Evolutionary conservation across 139 green algal genomes (phyloP), one percentile per base, ranked within the genome.

Genomic region (Zygnema cylindricum): DNA sequence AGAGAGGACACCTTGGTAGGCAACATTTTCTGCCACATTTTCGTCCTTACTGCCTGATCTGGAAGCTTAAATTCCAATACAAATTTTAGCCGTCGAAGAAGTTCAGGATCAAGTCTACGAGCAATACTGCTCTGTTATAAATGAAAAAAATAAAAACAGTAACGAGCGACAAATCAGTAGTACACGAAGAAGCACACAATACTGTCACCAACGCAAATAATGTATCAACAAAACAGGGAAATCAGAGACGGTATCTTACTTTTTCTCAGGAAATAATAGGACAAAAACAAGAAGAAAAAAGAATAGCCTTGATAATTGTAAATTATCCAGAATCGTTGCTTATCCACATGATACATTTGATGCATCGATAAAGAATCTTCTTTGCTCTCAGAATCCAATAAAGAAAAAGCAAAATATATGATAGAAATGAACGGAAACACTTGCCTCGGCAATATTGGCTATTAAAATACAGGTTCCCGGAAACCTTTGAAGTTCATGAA

Each of bases 11-110:
- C 77, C 77, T 85, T 85, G n/a, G 22, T 16, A 76, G 77, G 77
- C 16, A 85, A 43, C 7, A 85, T 43, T n/a, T 75, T 85, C 30
- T 43, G 77, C 77, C 77, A 85, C 77, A 85, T 85, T 43, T 43
- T 43, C 16, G 25, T 43, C 23, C 77, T 43, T 16, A 77, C 32
- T 7, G 23, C 32, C 22, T 11, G 16, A n/a, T 85, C 77, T 3
- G 77, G 77, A 30, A 16, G 32, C 16, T 73, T 73, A 43, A 85
- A 85, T 43, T 85, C 77, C 25, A 85, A 16, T 7, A 85, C 3
- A 7, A 76, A 7, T 16, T n/a, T 25, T 43, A 85, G 77, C 30
- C 77, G 77, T 23, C 77, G n/a, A 25, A 85, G 7, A 43, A 85
- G 35, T 43, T 85, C 77, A 25, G 77, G 35, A 3, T 85, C 77